These are phyloP conservation scores for Kazachstania psychrophila DNA, from an alignment of 805 yeast genomes.

Conservation along the genomic window DNA sequence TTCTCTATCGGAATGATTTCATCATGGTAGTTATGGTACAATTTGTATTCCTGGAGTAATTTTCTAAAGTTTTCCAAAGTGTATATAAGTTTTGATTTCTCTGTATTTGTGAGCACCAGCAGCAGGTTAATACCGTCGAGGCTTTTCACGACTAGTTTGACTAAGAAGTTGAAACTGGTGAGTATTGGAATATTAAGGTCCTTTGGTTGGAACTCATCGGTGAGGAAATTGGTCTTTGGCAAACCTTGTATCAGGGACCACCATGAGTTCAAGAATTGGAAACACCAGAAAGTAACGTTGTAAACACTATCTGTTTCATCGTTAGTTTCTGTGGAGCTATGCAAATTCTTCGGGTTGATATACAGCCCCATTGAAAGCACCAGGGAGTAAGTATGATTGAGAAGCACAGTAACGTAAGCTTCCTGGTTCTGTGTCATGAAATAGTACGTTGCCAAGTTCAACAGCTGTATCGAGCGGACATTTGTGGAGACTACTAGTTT, in stretches of 20 bases:
- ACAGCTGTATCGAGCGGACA: slow-evolving; percentile 16
- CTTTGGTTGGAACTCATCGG: slow-evolving; percentile 23
- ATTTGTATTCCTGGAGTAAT: slow-evolving; percentile 15
- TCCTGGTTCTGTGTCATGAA: too few relatives aligned
- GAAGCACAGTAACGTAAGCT: too few relatives aligned
- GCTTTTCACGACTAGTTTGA: slow-evolving; percentile 12
- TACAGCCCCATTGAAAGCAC: slow-evolving; percentile 19
- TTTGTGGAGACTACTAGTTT: too few relatives aligned
- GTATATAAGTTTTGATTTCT: slow-evolving; percentile 8
- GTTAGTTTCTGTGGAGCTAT: slow-evolving; percentile 1
- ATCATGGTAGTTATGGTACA: slow-evolving; percentile 21
- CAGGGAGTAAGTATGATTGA: too few relatives aligned
- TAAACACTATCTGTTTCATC: slow-evolving; percentile 7
- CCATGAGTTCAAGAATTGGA: slow-evolving; percentile 26
- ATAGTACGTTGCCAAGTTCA: slow-evolving; percentile 19
- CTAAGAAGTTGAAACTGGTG: slow-evolving; percentile 19
- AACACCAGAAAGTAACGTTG: slow-evolving; percentile 22
- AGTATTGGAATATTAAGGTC: slow-evolving; percentile 14
- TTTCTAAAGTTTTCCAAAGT: slow-evolving; percentile 19
- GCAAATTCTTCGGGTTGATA: slow-evolving; percentile 16
- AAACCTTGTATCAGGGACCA: slow-evolving; percentile 23
- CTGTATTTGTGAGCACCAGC: not conserved
- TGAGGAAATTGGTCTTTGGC: slow-evolving; percentile 21
- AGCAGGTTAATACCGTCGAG: slow-evolving; percentile 22
- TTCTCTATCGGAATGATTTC: slow-evolving; percentile 8